Evolutionary conservation across 108 stramenopile species (phyloP).

Genomic region (Licmophora abbreviata): DNA sequence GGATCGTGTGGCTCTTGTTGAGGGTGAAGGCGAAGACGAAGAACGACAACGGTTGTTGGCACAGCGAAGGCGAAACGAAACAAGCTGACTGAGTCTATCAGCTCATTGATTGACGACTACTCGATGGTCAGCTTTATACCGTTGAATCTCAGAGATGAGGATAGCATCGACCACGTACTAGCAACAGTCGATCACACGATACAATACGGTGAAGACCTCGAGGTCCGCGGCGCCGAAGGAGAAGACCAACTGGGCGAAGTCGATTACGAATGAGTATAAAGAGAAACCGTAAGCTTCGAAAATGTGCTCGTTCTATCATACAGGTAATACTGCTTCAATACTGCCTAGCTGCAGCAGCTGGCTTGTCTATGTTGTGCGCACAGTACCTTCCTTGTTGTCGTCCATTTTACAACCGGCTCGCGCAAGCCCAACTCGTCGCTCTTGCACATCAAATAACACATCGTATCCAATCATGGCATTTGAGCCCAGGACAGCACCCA

Average conservation of each 20-base stretch:
- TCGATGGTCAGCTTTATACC: constrained; percentile 93
- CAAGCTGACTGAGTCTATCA: constrained; percentile 79
- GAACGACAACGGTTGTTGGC: constrained; percentile 4
- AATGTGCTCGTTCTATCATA: too few relatives aligned
- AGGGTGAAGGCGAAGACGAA: constrained; percentile 3
- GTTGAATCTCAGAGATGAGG: constrained; percentile 90
- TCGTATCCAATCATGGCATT: constrained; percentile 93
- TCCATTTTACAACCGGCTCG: constrained; percentile 15
- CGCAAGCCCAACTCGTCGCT: constrained; percentile 75
- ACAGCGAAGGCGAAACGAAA: constrained; percentile 36
- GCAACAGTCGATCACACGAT: constrained; percentile 85
- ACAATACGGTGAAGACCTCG: constrained; percentile 94
- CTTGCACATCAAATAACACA: constrained; percentile 75
- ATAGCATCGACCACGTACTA: constrained; percentile 78
- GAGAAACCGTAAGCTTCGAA: too few relatives aligned
- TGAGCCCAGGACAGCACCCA: constrained; percentile 88
- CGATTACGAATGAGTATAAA: neutral
- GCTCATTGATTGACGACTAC: constrained; percentile 91
- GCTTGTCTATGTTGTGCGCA: neutral
- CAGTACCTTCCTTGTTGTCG: constrained; percentile 1
- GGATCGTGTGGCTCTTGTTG: constrained; percentile 11
- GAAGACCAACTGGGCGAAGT: neutral
- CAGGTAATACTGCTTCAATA: neutral
- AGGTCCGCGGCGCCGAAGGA: constrained; percentile 62
- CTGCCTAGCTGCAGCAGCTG: neutral